Conservation (phyloP, 2,329 filamentous ascomycete genomes). For the Cercospora berteroae region DNA sequence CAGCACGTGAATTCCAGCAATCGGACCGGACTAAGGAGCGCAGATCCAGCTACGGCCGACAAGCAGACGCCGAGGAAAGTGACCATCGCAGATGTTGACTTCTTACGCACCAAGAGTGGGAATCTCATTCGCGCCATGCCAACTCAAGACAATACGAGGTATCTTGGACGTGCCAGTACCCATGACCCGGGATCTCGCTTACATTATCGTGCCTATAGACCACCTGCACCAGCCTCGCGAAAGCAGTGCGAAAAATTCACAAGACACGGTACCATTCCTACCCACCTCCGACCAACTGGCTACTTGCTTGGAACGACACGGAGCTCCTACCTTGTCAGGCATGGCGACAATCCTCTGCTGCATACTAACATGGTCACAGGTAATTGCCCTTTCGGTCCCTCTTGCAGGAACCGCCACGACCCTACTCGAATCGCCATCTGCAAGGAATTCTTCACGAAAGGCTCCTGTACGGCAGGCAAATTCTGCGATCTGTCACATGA, state of each 20-base stretch:
- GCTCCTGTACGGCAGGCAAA: slow-evolving; percentile 72
- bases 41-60: slow-evolving; percentile 27
- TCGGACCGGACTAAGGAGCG: slow-evolving; percentile 15
- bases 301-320: slow-evolving; percentile 4
- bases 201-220: slow-evolving; percentile 15
- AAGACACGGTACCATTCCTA: slow-evolving; percentile 34
- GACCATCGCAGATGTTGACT: slow-evolving; percentile 72
- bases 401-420: slow-evolving; percentile 81
- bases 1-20: slow-evolving; percentile 12
- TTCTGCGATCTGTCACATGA: slow-evolving; percentile 91
- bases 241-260: slow-evolving; percentile 38
- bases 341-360: slow-evolving; percentile 25
- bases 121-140: slow-evolving; percentile 66
- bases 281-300: slow-evolving; percentile 14
- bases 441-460: slow-evolving; percentile 79
- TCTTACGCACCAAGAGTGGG: slow-evolving; percentile 81
- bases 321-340: slow-evolving; percentile 14
- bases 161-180: neutral
- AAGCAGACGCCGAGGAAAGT: slow-evolving; percentile 69
- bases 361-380: slow-evolving; percentile 54
- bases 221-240: slow-evolving; percentile 16
- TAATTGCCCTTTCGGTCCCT: slow-evolving; percentile 76
- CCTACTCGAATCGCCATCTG: slow-evolving; percentile 83
- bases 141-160: slow-evolving; percentile 2
- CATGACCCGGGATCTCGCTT: neutral